Percentiles rank a stretch among this genome's conserved stretches.
Conservation (phyloP, 1,139 yeast genomes). For the Blastobotrys indianensis region DNA sequence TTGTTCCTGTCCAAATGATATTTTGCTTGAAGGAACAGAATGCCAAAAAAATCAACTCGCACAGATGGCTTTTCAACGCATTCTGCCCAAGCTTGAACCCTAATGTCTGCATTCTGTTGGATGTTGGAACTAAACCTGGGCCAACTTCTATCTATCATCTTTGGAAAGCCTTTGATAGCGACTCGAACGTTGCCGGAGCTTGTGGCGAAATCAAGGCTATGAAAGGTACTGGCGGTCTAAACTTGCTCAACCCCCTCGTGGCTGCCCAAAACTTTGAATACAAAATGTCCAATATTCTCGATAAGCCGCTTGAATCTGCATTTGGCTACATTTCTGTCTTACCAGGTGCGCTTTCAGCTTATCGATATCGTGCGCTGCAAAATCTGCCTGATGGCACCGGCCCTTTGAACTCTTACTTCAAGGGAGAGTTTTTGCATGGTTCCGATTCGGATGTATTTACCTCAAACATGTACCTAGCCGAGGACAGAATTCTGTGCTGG, state of each 20-base stretch:
- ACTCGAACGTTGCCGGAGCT: slow-evolving; percentile 95
- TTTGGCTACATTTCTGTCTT: slow-evolving; percentile 92
- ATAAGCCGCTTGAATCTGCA: slow-evolving; percentile 87
- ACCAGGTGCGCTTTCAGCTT: slow-evolving; percentile 96
- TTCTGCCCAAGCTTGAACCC: slow-evolving; percentile 88
- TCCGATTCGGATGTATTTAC: slow-evolving; percentile 72
- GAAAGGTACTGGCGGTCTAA: slow-evolving; percentile 80
- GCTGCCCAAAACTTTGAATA: slow-evolving; percentile 97
- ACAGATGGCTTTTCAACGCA: slow-evolving; percentile 91
- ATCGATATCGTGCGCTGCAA: slow-evolving; percentile 79
- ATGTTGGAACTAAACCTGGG: slow-evolving; percentile 91
- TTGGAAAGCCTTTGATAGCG: slow-evolving; percentile 96
- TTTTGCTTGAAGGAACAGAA: slow-evolving; percentile 87
- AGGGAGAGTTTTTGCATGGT: slow-evolving; percentile 67
- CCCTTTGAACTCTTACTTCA: slow-evolving; percentile 80
- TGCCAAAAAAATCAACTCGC: slow-evolving; percentile 87
- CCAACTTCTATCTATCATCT: slow-evolving; percentile 78
- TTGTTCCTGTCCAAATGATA: slow-evolving; percentile 87
- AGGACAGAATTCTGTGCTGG: slow-evolving; percentile 96
- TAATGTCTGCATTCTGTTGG: slow-evolving; percentile 74
- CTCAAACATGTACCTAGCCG: slow-evolving; percentile 96
- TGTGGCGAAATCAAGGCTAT: slow-evolving; percentile 95
- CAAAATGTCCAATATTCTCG: slow-evolving; percentile 90
- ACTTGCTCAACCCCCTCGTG: slow-evolving; percentile 80
- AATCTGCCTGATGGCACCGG: slow-evolving; percentile 91